Percentiles rank a stretch among this genome's conserved stretches.
Evolutionary conservation across 805 yeast species (phyloP).

Genomic region (Ogataea polymorpha): DNA sequence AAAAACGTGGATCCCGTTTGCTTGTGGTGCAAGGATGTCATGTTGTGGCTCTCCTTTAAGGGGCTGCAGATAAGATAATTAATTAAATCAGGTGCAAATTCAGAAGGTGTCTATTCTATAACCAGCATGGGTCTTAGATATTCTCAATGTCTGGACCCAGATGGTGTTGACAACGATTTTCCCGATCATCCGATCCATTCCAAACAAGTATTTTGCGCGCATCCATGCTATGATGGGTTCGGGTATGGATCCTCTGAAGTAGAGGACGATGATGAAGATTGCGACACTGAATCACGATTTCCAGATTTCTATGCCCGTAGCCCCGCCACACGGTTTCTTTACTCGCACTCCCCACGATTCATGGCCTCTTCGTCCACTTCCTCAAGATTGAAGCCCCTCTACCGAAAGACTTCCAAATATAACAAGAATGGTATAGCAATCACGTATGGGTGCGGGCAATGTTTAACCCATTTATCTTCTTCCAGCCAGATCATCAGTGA

Average conservation of each 20-base stretch:
- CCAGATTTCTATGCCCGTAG: slow-evolving; percentile 13
- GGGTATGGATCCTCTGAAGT: slow-evolving; percentile 11
- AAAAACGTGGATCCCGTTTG: neutral
- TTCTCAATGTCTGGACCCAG: slow-evolving; percentile 39
- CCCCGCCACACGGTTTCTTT: slow-evolving; percentile 4
- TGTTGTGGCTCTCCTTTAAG: neutral
- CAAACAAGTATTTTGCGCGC: slow-evolving; percentile 9
- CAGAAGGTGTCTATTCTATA: neutral
- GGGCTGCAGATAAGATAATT: slow-evolving; percentile 4
- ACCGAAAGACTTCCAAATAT: slow-evolving; percentile 15
- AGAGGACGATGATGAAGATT: slow-evolving; percentile 18
- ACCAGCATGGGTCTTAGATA: slow-evolving; percentile 45
- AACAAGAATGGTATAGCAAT: slow-evolving; percentile 23
- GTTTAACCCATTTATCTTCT: slow-evolving; percentile 31
- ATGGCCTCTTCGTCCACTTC: neutral
- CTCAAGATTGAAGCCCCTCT: slow-evolving; percentile 5
- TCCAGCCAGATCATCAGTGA: slow-evolving; percentile 30
- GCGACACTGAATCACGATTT: slow-evolving; percentile 10
- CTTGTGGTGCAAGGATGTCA: slow-evolving; percentile 5
- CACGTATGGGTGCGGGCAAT: slow-evolving; percentile 28
- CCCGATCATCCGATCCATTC: slow-evolving; percentile 12
- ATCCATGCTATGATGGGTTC: slow-evolving; percentile 11
- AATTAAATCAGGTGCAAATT: slow-evolving; percentile 2
- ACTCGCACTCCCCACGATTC: slow-evolving; percentile 10
- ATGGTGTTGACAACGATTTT: slow-evolving; percentile 18